Base-by-base conservation (phyloP, 2,329 filamentous ascomycete species). In the Incumbomyces lentus region DNA sequence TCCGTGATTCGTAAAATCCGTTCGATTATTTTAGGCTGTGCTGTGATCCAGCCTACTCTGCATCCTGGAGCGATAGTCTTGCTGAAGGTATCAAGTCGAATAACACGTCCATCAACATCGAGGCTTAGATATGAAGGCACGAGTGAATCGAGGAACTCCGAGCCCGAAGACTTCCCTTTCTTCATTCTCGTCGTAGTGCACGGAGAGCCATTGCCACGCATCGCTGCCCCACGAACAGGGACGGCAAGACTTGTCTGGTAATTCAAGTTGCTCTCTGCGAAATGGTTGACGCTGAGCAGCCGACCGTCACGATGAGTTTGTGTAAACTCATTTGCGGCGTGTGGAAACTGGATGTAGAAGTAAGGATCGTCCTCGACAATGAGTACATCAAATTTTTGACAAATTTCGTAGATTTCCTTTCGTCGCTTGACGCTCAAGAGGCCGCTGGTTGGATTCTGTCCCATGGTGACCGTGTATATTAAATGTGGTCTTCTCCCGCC, bases 351-450 rank as follows among this genome's bases (percentile, higher is more conserved):
- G 7, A 96, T 73, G 63, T 92, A 90, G 86, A 87, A 95, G 69
- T 95, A 95, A 5, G 90, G 90, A 52, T 95, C 89, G 58, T 96
- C 90, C 64, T 96, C 90, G 51, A 93, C 69, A 54, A 95, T 95
- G 58, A 95, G 77, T 52, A 95, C 76, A 63, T 95, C 88, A 67
- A 86, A 94, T 61, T 82, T 77, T 62, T 80, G 80, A 66, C 85
- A 92, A 12, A 95, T 62, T 14, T 74, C 77, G 61, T 95, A 95
- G 22, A 95, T 75, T 43, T 88, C 80, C 57, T 78, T 83, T 46
- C 86, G 78, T 34, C 90, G 79, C 58, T 82, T 68, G 8, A 92
- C 62, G 2, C 84, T 81, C 2, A 93, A 71, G 2, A 85, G 79
- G 29, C 83, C 81, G 26, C 84, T 82, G 0, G 87, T 93, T 1